Conservation (phyloP, 2,329 filamentous ascomycete genomes). For the Epichloe aotearoae region DNA sequence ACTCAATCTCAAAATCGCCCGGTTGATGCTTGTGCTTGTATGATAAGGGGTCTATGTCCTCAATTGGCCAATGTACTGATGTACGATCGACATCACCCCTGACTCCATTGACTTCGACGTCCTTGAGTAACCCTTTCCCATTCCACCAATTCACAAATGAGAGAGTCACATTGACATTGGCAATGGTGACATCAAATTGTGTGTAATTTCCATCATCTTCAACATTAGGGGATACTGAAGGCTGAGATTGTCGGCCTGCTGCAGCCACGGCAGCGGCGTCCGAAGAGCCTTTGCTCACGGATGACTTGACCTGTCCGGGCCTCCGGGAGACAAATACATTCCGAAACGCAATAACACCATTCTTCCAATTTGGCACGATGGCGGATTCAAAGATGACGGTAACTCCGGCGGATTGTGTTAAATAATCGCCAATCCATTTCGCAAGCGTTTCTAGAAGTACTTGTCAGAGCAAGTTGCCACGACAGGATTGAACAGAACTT, state of each 20-base stretch:
- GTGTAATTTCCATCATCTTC: constrained; percentile 90
- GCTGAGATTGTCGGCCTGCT: constrained; percentile 44
- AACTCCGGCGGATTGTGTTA: constrained; percentile 84
- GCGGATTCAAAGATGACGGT: constrained; percentile 95
- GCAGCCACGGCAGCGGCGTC: constrained; percentile 78
- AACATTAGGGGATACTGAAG: constrained; percentile 20
- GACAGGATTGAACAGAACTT: constrained; percentile 15
- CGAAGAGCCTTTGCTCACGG: constrained; percentile 87
- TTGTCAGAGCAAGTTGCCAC: constrained; percentile 8
- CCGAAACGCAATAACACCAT: constrained; percentile 89
- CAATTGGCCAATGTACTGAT: constrained; percentile 53
- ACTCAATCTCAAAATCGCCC: constrained; percentile 93
- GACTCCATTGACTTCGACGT: constrained; percentile 90
- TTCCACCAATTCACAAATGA: constrained; percentile 99
- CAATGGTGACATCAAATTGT: constrained; percentile 90
- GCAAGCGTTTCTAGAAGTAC: constrained; percentile 66
- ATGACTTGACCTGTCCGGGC: constrained; percentile 67
- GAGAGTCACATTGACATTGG: constrained; percentile 88
- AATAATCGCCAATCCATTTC: constrained; percentile 85
- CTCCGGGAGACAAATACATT: constrained; percentile 92
- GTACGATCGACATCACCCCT: constrained; percentile 87
- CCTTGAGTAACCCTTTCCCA: constrained; percentile 77
- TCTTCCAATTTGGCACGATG: constrained; percentile 90
- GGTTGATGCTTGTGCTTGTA: constrained; percentile 80
- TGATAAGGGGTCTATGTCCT: constrained; percentile 65